Base-by-base conservation (phyloP, 2,329 filamentous ascomycete species). In the Alternaria solani region DNA sequence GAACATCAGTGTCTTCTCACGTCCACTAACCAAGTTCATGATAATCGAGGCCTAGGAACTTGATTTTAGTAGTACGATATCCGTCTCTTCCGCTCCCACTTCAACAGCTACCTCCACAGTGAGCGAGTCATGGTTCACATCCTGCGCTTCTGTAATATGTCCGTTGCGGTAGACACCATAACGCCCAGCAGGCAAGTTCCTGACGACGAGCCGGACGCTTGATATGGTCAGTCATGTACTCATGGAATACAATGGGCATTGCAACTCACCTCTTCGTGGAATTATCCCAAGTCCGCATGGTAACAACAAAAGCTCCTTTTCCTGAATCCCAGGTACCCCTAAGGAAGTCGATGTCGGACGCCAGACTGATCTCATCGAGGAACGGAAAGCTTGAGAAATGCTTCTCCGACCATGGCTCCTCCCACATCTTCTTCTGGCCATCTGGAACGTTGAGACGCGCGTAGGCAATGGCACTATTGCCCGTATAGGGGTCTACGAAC, bases 381-480 rank as follows among this genome's bases (percentile, higher is more conserved):
- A 61, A 73, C 65, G 79, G 62, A 70, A 75, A 28, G 68, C 71
- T n/a, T 72, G 72, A 14, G 55, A 74, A 42, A 9, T 69, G 59
- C 14, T 74, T 67, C 14, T 51, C 53, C 0, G 65, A 69, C 71
- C 75, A 77, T 1, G 77, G 75, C n/a, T 57, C 20, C 30, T 76
- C 75, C 66, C 69, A 81, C 69, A 79, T 76, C 38, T 55, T 75
- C 62, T 69, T 74, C 67, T 76, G 74, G 12, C 79, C 79, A 58
- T 79, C 71, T 5, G 64, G 53, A 11, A 80, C 73, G 57, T 81
- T 80, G 20, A 80, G 61, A 20, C 78, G 62, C 5, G 71, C 70
- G 46, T 81, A 81, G 1, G 70, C 78, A 55, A 81, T 74, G 0
- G 64, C 71, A 1, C 71, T 70, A 57, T 81, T 80, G 0, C 80